These are phyloP conservation scores for Asterionellopsis glacialis DNA, from an alignment of 108 stramenopile genomes.

Conservation along the genomic window DNA sequence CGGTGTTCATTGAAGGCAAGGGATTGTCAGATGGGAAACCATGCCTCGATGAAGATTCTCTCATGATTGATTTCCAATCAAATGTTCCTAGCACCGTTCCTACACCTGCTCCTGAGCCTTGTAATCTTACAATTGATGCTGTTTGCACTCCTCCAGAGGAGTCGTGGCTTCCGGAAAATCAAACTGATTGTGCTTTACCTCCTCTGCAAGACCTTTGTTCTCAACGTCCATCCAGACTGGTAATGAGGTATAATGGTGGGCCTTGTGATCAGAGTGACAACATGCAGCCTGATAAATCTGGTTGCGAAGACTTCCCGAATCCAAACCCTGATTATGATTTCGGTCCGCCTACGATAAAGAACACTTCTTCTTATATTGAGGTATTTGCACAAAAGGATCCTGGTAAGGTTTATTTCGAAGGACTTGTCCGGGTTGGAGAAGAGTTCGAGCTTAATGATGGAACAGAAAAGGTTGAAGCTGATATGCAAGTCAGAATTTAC, in stretches of 20 bases:
- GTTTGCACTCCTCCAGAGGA: too few species aligned
- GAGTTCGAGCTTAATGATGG: background rate
- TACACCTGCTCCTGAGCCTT: too few species aligned
- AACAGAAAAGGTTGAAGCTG: background rate
- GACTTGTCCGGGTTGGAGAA: background rate
- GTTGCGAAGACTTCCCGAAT: background rate
- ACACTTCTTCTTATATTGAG: background rate
- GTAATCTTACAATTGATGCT: too few species aligned
- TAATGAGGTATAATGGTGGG: background rate
- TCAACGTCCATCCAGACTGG: background rate
- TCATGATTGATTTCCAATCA: too few species aligned
- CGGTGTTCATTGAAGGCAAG: too few species aligned
- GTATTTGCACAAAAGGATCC: background rate
- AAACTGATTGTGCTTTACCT: too few species aligned
- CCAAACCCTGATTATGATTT: background rate
- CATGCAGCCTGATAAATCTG: background rate
- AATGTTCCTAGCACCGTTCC: too few species aligned
- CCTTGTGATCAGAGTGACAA: background rate
- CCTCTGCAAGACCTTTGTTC: too few species aligned
- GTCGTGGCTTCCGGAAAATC: too few species aligned
- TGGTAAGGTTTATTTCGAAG: background rate
- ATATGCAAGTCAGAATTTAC: slow-evolving; percentile 1
- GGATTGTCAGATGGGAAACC: too few species aligned
- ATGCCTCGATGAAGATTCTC: too few species aligned
- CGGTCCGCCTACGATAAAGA: background rate